Base-by-base conservation (phyloP, 352 stramenopile genomes). In the Blastocystis sp. region DNA sequence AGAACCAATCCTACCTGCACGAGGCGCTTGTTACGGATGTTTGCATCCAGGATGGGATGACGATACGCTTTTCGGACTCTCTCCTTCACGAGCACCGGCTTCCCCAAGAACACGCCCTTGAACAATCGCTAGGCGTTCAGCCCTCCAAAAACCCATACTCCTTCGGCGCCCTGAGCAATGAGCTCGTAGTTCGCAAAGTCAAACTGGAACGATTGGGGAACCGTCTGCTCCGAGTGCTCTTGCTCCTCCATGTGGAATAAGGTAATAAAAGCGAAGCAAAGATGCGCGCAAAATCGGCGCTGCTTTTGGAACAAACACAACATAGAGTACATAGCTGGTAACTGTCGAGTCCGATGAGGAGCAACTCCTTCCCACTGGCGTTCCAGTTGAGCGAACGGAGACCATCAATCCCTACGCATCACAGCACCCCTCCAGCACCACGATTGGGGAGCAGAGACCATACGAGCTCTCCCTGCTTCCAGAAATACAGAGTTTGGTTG, bases 41-140 rank as follows among this genome's bases (percentile, higher is more conserved):
- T 89, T 19, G 84, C 79, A 77, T 93, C 91, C 14, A 93, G 76
- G 21, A 78, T 69, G n/a, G 90, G 90, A 57, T 91, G 87, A 24
- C 91, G 87, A 76, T 93, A 92, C 10, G 68, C 68, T 87, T 93
- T 93, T 34, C 68, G 52, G 65, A 92, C 90, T 42, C 91, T 79
- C 84, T 92, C 89, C 70, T 93, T 93, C 14, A 92, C 68, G 0
- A 93, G 80, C 3, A 90, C 89, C 19, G 89, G 89, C 64, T 90
- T 87, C 21, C 90, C 90, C 59, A 89, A 77, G 62, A 90, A 92
- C 34, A 57, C 65, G 45, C 87, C 87, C 6, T 76, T 60, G 40
- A 63, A 89, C 40, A 89, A 24, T 80, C 52, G 54, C 76, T 89
- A 84, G 9, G 57, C 11, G 28, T 48, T 57, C 2, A 69, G 0